Evolutionary conservation across 495 filamentous ascomycete genomes (phyloP).

Genomic region (Trichoderma gamsii): DNA sequence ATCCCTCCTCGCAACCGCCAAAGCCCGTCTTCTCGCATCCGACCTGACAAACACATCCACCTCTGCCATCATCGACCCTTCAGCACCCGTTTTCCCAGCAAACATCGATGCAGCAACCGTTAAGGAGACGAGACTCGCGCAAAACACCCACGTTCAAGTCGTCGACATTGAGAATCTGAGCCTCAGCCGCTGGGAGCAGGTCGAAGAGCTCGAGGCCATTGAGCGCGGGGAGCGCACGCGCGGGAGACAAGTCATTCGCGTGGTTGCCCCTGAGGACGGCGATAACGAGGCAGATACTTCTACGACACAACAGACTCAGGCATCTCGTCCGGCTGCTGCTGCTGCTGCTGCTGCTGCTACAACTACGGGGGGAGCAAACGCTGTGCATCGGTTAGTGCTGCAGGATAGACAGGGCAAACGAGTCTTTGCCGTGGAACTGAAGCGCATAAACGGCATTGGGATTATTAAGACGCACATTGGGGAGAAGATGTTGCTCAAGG

Average conservation of each 20-base stretch:
- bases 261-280: constrained; percentile 45
- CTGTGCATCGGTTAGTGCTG: constrained; percentile 73
- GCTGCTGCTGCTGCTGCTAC: constrained; percentile 4
- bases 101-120: constrained; percentile 46
- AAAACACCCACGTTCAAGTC: constrained; percentile 70
- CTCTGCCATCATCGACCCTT: constrained; percentile 42
- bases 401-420: constrained; percentile 71
- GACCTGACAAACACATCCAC: constrained; percentile 51
- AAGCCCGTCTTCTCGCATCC: constrained; percentile 70
- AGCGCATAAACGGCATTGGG: constrained; percentile 55
- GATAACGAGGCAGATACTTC: constrained; percentile 20
- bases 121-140: constrained; percentile 48
- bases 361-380: constrained; percentile 27
- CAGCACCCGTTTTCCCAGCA: constrained; percentile 48
- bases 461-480: constrained; percentile 66
- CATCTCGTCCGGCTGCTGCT: background rate
- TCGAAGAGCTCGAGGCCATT: constrained; percentile 76
- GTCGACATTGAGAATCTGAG: constrained; percentile 78
- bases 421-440: constrained; percentile 69
- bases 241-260: constrained; percentile 76
- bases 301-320: constrained; percentile 19
- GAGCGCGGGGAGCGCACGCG: constrained; percentile 77
- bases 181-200: constrained; percentile 71
- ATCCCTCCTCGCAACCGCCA: constrained; percentile 69
- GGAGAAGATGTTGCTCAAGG: constrained; percentile 67